A percentile compares a stretch with the other conserved stretches of the same genome.
Evolutionary conservation across 495 filamentous ascomycete species (phyloP).

Genomic region (Immersiella caudata): DNA sequence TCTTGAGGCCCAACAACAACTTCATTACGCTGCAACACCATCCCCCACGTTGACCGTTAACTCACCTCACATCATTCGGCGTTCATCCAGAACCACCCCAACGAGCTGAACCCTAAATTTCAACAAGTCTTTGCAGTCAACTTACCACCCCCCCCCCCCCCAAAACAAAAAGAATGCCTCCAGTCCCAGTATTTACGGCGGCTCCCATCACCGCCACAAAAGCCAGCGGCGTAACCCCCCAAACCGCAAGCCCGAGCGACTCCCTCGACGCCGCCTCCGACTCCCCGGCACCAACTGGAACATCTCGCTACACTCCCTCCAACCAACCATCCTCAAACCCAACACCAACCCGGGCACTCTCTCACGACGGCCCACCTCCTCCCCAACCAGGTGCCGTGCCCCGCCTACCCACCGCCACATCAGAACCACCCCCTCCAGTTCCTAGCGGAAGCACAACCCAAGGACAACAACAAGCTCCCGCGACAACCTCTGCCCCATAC

Average conservation of each 20-base stretch:
- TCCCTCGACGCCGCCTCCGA: not conserved
- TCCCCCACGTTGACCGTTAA: not conserved
- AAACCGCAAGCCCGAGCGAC: slow-evolving; percentile 46
- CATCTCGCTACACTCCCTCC: slow-evolving; percentile 38
- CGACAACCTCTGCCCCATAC: slow-evolving; percentile 31
- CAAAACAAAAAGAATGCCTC: slow-evolving; percentile 48
- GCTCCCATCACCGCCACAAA: slow-evolving; percentile 61
- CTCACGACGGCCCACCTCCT: slow-evolving; percentile 48
- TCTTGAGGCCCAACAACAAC: too few species aligned
- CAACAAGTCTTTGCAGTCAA: too few species aligned
- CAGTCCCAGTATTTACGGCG: slow-evolving; percentile 61
- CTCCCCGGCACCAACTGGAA: slow-evolving; percentile 40
- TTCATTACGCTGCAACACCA: too few species aligned
- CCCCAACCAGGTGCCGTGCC: slow-evolving; percentile 61
- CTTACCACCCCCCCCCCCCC: too few species aligned
- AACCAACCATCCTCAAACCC: slow-evolving; percentile 33
- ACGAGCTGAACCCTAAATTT: not conserved
- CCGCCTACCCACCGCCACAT: slow-evolving; percentile 37
- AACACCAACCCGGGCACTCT: not conserved
- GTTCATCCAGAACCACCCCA: not conserved
- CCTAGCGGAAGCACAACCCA: slow-evolving; percentile 54
- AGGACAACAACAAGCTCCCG: slow-evolving; percentile 33
- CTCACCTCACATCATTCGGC: too few species aligned
- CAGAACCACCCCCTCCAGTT: slow-evolving; percentile 42
- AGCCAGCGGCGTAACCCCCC: slow-evolving; percentile 51